Evolutionary conservation across 2,329 filamentous ascomycete species (phyloP).

Genomic region (Ophiostoma himal-ulmi): DNA sequence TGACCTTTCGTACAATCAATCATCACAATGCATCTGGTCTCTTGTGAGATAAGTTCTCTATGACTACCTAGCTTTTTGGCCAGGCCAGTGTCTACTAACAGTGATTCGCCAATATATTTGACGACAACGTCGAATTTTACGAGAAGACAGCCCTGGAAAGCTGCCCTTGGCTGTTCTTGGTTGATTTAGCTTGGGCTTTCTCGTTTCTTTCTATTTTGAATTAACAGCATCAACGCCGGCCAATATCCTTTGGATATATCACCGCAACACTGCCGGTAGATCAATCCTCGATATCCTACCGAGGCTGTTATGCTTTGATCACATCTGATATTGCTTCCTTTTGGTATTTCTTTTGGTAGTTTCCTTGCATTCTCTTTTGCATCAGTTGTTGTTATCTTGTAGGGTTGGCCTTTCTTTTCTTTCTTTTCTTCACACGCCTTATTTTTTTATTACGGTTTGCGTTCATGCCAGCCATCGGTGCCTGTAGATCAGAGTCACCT

Average conservation of each 20-base stretch:
- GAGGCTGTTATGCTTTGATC: neutral
- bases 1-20: too few species aligned
- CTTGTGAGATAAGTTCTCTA: too few species aligned
- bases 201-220: neutral
- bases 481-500: conserved; percentile 2
- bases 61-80: neutral
- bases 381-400: neutral
- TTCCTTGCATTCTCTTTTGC: neutral
- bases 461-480: neutral
- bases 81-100: neutral
- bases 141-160: neutral
- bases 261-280: neutral
- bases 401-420: neutral
- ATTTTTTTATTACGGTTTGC: neutral
- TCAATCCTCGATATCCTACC: neutral
- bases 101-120: neutral
- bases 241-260: neutral
- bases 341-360: neutral
- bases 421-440: neutral
- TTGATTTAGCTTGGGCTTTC: neutral
- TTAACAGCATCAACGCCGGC: neutral
- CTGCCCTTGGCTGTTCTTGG: neutral
- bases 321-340: neutral
- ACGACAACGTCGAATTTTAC: neutral
- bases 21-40: too few species aligned